Percentiles rank a stretch among this genome's conserved stretches.
Evolutionary conservation across 2,329 filamentous ascomycete species (phyloP).

Genomic region (Paraphaeosphaeria minitans): DNA sequence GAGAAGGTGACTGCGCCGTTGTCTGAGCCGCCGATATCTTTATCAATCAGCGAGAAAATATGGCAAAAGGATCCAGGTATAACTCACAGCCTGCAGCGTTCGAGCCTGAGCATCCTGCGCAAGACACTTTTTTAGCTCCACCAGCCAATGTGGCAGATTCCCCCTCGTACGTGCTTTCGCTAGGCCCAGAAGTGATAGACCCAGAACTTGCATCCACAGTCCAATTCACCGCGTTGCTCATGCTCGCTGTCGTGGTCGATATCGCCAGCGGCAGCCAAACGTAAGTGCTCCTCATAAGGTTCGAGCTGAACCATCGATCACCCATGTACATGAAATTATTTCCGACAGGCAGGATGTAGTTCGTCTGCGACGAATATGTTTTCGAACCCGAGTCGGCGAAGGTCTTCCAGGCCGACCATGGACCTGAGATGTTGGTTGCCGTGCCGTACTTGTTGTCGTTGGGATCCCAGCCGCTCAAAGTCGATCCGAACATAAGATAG

Average conservation of each 20-base stretch:
- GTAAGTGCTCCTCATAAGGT: conserved; percentile 66
- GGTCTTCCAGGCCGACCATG: conserved; percentile 65
- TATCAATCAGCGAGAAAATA: not conserved
- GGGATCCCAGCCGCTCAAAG: conserved; percentile 56
- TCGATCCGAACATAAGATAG: conserved; percentile 70
- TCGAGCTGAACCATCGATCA: conserved; percentile 67
- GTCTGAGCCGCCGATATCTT: conserved; percentile 42
- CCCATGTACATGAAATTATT: conserved; percentile 65
- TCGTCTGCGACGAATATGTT: conserved; percentile 67
- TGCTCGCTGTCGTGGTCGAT: conserved; percentile 57
- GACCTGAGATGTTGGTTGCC: conserved; percentile 61
- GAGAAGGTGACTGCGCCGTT: conserved; percentile 59
- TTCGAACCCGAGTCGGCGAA: conserved; percentile 63
- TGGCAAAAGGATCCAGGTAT: not conserved
- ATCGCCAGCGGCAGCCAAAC: conserved; percentile 67
- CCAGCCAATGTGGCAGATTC: conserved; percentile 54
- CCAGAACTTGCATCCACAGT: conserved; percentile 53
- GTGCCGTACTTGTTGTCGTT: conserved; percentile 71
- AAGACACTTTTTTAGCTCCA: conserved; percentile 55
- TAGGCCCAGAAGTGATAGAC: conserved; percentile 51
- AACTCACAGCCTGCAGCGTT: conserved; percentile 54
- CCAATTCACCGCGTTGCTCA: conserved; percentile 62
- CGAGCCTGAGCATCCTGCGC: conserved; percentile 58
- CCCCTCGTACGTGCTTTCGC: conserved; percentile 58
- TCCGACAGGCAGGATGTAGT: conserved; percentile 59